Conservation (phyloP, 768 basidiomycete species). For the Pisolithus tinctorius region DNA sequence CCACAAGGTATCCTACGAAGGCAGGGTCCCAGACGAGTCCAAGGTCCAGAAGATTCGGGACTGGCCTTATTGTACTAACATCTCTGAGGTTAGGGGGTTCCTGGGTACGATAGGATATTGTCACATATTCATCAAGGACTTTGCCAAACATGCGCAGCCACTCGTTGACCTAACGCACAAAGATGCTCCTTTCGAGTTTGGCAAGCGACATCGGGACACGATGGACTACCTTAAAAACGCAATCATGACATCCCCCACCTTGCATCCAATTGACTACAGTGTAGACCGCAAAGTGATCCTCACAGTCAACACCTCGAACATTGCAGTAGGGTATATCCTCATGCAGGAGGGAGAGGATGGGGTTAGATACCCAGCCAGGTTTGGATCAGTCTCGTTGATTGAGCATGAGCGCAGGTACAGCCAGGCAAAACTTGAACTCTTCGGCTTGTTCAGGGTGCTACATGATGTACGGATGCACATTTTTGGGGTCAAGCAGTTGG, state of each 20-base stretch:
- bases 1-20: slow-evolving; percentile 32
- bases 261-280: neutral
- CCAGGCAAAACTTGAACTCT: too few species aligned
- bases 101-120: slow-evolving; percentile 22
- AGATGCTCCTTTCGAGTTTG: slow-evolving; percentile 17
- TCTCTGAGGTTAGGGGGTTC: slow-evolving; percentile 19
- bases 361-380: too few species aligned
- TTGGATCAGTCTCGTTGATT: too few species aligned
- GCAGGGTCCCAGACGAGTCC: slow-evolving; percentile 20
- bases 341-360: neutral
- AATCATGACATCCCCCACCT: slow-evolving; percentile 7
- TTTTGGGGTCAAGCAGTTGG: too few species aligned
- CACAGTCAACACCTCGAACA: slow-evolving; percentile 20
- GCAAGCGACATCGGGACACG: neutral
- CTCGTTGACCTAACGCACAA: slow-evolving; percentile 24
- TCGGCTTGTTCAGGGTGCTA: too few species aligned
- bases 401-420: too few species aligned
- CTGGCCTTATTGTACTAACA: slow-evolving; percentile 23
- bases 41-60: slow-evolving; percentile 21
- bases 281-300: neutral
- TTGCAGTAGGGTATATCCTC: slow-evolving; percentile 31
- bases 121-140: slow-evolving; percentile 26
- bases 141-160: slow-evolving; percentile 11
- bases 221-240: neutral
- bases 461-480: too few species aligned